These are phyloP conservation scores for Shiraia sp. DNA, from an alignment of 2,329 filamentous ascomycete species.

Conservation along the genomic window DNA sequence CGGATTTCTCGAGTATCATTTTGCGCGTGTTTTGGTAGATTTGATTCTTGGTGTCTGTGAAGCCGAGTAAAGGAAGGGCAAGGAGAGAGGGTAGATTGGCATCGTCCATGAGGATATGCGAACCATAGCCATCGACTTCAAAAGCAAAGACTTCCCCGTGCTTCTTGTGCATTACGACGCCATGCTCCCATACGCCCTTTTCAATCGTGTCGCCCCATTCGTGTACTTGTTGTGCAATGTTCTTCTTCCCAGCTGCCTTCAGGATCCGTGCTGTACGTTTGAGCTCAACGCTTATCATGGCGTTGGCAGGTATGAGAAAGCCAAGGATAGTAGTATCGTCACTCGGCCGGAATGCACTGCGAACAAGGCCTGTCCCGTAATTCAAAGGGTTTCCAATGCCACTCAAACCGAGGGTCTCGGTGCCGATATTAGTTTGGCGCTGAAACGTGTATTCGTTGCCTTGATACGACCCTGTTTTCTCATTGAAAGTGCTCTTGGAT, in stretches of 20 bases:
- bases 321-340: constrained; percentile 94
- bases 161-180: constrained; percentile 73
- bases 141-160: constrained; percentile 83
- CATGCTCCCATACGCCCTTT: constrained; percentile 81
- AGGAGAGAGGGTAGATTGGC: constrained; percentile 84
- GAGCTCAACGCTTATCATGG: constrained; percentile 92
- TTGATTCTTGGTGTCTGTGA: constrained; percentile 65
- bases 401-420: constrained; percentile 81
- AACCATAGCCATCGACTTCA: constrained; percentile 86
- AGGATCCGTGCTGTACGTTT: constrained; percentile 73
- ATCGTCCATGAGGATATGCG: constrained; percentile 83
- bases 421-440: constrained; percentile 76
- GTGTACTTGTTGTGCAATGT: constrained; percentile 54
- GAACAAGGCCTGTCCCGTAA: constrained; percentile 78
- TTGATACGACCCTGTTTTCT: constrained; percentile 64
- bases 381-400: constrained; percentile 93
- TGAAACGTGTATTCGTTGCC: constrained; percentile 87
- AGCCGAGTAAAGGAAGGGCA: constrained; percentile 77
- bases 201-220: constrained; percentile 68
- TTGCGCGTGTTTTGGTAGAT: constrained; percentile 87
- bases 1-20: constrained; percentile 73
- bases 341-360: constrained; percentile 91
- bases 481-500: constrained; percentile 77
- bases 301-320: constrained; percentile 94
- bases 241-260: constrained; percentile 59